These are phyloP conservation scores for Dactylellina haptotyla DNA, from an alignment of 2,329 filamentous ascomycete species.

Conservation along the genomic window DNA sequence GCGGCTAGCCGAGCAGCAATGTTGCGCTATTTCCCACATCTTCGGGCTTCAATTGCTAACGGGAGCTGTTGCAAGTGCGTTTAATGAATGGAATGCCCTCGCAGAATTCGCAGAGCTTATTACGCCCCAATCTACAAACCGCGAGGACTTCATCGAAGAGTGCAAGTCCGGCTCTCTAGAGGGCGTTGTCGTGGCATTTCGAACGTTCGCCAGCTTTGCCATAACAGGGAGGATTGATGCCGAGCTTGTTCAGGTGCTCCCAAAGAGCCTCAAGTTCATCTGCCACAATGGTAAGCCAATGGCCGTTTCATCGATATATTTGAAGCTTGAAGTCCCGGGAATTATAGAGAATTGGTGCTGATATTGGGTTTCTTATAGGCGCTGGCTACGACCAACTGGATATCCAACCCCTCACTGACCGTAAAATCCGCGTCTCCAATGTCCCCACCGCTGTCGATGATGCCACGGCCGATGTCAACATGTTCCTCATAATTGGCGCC, in stretches of 20 bases:
- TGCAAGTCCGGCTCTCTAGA: conserved; percentile 73
- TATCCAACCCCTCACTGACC: conserved; percentile 74
- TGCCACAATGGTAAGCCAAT: conserved; percentile 69
- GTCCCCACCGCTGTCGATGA: conserved; percentile 83
- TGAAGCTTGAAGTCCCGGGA: neutral
- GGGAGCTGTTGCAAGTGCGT: conserved; percentile 66
- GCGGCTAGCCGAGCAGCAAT: conserved; percentile 47
- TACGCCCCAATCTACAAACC: conserved; percentile 70
- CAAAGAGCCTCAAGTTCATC: conserved; percentile 68
- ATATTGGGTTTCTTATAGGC: conserved; percentile 63
- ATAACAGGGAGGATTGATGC: conserved; percentile 77
- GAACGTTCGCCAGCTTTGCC: conserved; percentile 73
- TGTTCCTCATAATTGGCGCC: conserved; percentile 83
- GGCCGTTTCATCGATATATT: neutral
- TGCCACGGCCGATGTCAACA: conserved; percentile 80
- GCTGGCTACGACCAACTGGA: conserved; percentile 89
- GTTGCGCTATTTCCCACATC: neutral
- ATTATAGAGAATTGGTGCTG: neutral
- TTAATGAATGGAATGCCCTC: conserved; percentile 72
- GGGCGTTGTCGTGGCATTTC: conserved; percentile 73
- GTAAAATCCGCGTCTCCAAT: conserved; percentile 77
- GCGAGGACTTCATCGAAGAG: conserved; percentile 75
- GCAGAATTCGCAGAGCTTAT: conserved; percentile 73
- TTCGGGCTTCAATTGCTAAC: neutral
- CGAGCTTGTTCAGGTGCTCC: conserved; percentile 72